Conservation (phyloP, 345 rosid genomes). For the Rhizophora mangle region DNA sequence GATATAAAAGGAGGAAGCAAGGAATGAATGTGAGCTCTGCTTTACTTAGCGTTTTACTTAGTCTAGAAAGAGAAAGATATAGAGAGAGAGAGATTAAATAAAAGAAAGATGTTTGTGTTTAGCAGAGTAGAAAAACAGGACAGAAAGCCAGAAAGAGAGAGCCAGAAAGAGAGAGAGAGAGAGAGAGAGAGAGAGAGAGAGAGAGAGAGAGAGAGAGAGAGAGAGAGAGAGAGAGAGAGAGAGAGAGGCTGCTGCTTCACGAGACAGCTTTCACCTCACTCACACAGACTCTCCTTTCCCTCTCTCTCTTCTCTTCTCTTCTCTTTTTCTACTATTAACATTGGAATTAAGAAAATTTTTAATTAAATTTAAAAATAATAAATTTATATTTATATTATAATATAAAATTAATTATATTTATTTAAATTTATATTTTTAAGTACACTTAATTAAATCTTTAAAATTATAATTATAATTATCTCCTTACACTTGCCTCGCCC, state of each 20-base stretch:
- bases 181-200: not conserved
- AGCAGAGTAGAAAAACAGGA: not conserved
- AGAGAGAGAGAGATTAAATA: too few relatives aligned
- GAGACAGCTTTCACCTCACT: conserved; percentile 29
- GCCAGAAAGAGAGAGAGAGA: not conserved
- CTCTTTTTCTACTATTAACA: too few relatives aligned
- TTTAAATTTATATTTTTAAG: too few relatives aligned
- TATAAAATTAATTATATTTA: too few relatives aligned
- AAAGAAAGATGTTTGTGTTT: not conserved
- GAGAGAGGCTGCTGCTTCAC: conserved; percentile 37
- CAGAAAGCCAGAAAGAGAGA: not conserved
- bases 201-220: not conserved
- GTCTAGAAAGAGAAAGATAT: not conserved
- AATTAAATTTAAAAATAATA: too few relatives aligned
- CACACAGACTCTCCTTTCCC: not conserved
- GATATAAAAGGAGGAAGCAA: conserved; percentile 57
- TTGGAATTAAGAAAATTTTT: too few relatives aligned
- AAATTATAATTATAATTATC: too few relatives aligned
- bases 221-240: not conserved
- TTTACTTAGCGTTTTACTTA: too few relatives aligned
- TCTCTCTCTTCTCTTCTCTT: too few relatives aligned
- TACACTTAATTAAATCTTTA: too few relatives aligned
- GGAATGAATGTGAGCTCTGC: conserved; percentile 49
- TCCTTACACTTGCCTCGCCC: too few relatives aligned
- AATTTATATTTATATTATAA: too few relatives aligned